A percentile compares a stretch with the other conserved stretches of the same genome.
phyloP scores from a whole-genome alignment of 2,329 filamentous ascomycete genomes.

The Helotiales sp. region DNA sequence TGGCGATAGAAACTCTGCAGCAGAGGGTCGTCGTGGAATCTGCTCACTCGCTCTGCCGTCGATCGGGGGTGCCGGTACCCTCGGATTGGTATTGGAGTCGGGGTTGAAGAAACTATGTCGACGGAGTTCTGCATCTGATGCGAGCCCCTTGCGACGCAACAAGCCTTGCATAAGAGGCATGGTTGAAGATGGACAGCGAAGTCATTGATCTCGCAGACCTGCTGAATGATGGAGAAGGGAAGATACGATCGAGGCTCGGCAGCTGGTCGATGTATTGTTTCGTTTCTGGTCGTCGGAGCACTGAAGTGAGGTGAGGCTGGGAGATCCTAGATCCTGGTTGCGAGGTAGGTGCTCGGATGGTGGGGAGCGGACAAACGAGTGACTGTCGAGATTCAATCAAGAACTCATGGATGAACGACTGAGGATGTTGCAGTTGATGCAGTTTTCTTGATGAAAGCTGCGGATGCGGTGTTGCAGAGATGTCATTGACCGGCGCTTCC shows the following conservation, averaged over 20 bases:
- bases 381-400: neutral
- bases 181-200: constrained; percentile 7
- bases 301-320: constrained; percentile 3
- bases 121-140: constrained; percentile 33
- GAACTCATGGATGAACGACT: neutral
- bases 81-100: constrained; percentile 23
- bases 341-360: neutral
- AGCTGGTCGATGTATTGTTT: constrained; percentile 2
- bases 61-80: constrained; percentile 12
- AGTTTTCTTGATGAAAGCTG: neutral
- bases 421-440: no score
- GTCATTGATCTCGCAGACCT: constrained; percentile 33
- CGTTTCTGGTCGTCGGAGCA: neutral
- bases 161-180: constrained; percentile 34
- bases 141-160: constrained; percentile 31
- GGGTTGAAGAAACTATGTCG: constrained; percentile 33
- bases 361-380: neutral
- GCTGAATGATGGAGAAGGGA: neutral
- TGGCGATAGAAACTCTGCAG: constrained; percentile 31
- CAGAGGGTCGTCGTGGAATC: constrained; percentile 32
- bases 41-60: constrained; percentile 36
- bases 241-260: neutral
- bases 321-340: constrained; percentile 8
- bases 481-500: neutral
- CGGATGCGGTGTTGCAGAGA: neutral